Percentiles rank a stretch among this genome's conserved stretches.
Conservation (phyloP, 73 alveolate species). For the Paramecium pentaurelia region DNA sequence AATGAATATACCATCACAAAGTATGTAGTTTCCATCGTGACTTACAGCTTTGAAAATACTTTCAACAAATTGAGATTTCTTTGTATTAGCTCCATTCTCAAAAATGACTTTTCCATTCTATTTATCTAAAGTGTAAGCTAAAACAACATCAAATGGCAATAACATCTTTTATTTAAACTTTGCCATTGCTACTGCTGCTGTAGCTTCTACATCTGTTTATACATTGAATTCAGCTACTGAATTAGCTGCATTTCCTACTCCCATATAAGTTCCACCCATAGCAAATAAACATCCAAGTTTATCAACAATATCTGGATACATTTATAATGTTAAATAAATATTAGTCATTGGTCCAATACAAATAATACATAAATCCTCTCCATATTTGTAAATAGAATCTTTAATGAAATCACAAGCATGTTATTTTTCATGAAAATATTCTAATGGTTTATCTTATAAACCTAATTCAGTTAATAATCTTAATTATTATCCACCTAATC, state of each 20-base stretch:
- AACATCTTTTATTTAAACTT: neutral
- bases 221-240: slow-evolving; percentile 35
- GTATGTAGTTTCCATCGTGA: neutral
- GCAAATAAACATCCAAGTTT: slow-evolving; percentile 32
- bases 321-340: neutral
- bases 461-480: slow-evolving; percentile 4
- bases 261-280: slow-evolving; percentile 43
- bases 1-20: neutral
- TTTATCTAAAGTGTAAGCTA: neutral
- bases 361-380: slow-evolving; percentile 42
- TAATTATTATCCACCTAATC: slow-evolving; percentile 31
- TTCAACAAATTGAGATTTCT: neutral
- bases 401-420: slow-evolving; percentile 29
- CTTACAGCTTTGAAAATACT: neutral
- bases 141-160: slow-evolving; percentile 16
- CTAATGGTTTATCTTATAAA: neutral
- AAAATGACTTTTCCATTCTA: neutral
- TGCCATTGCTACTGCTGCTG: slow-evolving; percentile 9
- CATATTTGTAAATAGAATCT: slow-evolving; percentile 20
- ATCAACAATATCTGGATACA: slow-evolving; percentile 19
- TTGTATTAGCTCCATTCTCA: slow-evolving; percentile 14
- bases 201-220: neutral
- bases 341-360: slow-evolving; percentile 39
- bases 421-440: slow-evolving; percentile 20
- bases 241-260: slow-evolving; percentile 29